These are phyloP conservation scores for Penicillium taxi DNA, from an alignment of 495 filamentous ascomycete species.

Conservation along the genomic window DNA sequence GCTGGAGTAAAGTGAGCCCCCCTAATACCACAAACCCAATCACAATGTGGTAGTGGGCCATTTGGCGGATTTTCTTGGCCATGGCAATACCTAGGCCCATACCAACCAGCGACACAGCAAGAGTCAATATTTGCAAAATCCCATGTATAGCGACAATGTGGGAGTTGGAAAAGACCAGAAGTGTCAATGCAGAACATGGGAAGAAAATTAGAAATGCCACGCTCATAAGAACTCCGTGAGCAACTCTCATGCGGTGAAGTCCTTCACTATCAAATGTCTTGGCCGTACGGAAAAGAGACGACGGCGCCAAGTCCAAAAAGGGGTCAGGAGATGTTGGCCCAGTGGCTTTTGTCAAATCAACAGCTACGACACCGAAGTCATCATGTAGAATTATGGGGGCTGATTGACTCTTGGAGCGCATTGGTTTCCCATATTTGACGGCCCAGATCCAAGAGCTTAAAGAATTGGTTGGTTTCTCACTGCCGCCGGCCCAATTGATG, in stretches of 20 bases:
- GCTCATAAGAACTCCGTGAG: conserved; percentile 39
- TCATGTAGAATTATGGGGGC: conserved; percentile 54
- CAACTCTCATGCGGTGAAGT: conserved; percentile 22
- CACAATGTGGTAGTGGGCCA: conserved; percentile 31
- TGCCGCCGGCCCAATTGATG: conserved; percentile 44
- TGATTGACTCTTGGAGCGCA: conserved; percentile 44
- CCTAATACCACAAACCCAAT: conserved; percentile 55
- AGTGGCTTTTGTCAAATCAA: conserved; percentile 14
- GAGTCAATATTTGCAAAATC: conserved; percentile 48
- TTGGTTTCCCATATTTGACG: conserved; percentile 46
- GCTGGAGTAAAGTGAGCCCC: conserved; percentile 54
- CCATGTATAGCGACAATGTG: conserved; percentile 43
- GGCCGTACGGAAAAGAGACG: neutral
- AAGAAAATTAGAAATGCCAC: conserved; percentile 40
- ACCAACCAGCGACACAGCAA: conserved; percentile 49
- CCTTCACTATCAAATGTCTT: conserved; percentile 4
- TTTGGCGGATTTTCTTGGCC: conserved; percentile 21
- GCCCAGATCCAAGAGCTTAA: conserved; percentile 59
- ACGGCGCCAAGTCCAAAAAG: conserved; percentile 27
- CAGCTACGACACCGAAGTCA: conserved; percentile 7
- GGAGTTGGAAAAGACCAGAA: conserved; percentile 34
- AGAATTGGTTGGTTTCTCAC: conserved; percentile 34
- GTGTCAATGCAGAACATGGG: conserved; percentile 43
- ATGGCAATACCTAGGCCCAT: conserved; percentile 54
- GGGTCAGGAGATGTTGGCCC: conserved; percentile 40